Conservation (phyloP, 1,284 basidiomycete genomes). For the Neotropicomus parvogracilis region DNA sequence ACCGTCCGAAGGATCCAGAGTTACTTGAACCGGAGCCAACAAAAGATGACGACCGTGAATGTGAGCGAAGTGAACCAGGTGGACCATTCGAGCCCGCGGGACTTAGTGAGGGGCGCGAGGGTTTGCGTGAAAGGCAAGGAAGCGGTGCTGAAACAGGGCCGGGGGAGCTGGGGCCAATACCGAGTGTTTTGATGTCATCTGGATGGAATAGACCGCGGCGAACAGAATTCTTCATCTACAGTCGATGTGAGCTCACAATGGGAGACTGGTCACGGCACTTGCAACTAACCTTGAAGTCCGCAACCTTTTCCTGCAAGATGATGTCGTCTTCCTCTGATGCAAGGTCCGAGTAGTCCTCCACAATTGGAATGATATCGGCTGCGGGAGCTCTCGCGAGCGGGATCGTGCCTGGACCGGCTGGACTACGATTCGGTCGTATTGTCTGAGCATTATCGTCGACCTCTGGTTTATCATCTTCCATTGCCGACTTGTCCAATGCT, state of each 20-base stretch:
- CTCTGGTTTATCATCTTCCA: slow-evolving; percentile 62
- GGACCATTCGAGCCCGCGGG: slow-evolving; percentile 30
- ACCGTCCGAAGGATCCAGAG: slow-evolving; percentile 58
- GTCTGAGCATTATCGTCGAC: slow-evolving; percentile 73
- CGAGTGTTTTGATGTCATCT: slow-evolving; percentile 77
- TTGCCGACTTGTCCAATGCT: slow-evolving; percentile 60
- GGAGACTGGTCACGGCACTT: neutral
- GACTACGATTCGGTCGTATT: slow-evolving; percentile 70
- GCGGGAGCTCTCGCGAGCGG: slow-evolving; percentile 60
- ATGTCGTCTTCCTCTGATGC: slow-evolving; percentile 71
- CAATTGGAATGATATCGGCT: slow-evolving; percentile 57
- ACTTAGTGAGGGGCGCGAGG: slow-evolving; percentile 48
- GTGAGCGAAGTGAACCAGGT: slow-evolving; percentile 31
- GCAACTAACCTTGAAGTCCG: slow-evolving; percentile 68
- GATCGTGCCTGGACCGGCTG: slow-evolving; percentile 46
- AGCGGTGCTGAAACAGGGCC: slow-evolving; percentile 65
- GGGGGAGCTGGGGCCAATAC: slow-evolving; percentile 45
- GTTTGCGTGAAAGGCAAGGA: slow-evolving; percentile 44
- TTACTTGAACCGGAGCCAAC: slow-evolving; percentile 38
- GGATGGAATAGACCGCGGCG: slow-evolving; percentile 80
- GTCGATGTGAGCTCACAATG: neutral
- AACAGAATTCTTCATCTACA: slow-evolving; percentile 65
- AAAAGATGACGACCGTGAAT: slow-evolving; percentile 58
- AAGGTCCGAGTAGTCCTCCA: slow-evolving; percentile 90
- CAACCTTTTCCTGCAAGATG: slow-evolving; percentile 70